Evolutionary conservation across 2,329 filamentous ascomycete species (phyloP).

Genomic region (Xenosphaeropsis pyriputrescens): DNA sequence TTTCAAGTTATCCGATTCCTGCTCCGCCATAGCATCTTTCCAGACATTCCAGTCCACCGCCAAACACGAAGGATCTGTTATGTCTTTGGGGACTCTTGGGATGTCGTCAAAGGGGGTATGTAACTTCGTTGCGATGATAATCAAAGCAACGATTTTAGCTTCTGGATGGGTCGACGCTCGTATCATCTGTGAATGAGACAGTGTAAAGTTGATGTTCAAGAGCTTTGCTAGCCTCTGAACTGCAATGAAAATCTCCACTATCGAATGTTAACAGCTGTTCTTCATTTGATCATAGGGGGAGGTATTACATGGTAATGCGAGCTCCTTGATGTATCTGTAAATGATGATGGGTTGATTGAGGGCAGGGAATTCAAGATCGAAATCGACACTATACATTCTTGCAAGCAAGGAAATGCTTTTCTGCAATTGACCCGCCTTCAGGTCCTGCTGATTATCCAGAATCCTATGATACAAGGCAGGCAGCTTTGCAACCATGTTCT

Average conservation of each 20-base stretch:
- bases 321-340: slow-evolving; percentile 52
- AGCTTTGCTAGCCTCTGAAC: slow-evolving; percentile 33
- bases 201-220: slow-evolving; percentile 22
- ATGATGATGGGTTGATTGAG: slow-evolving; percentile 57
- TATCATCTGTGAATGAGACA: too few relatives aligned
- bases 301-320: slow-evolving; percentile 62
- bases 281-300: not conserved
- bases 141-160: slow-evolving; percentile 50
- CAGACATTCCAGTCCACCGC: slow-evolving; percentile 61
- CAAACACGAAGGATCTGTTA: slow-evolving; percentile 40
- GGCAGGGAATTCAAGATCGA: slow-evolving; percentile 56
- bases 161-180: slow-evolving; percentile 46
- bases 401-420: slow-evolving; percentile 44
- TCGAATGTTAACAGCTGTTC: slow-evolving; percentile 11
- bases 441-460: slow-evolving; percentile 33
- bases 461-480: slow-evolving; percentile 43
- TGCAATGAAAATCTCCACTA: slow-evolving; percentile 49
- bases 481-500: slow-evolving; percentile 49
- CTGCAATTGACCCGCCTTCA: slow-evolving; percentile 47
- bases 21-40: slow-evolving; percentile 31
- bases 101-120: slow-evolving; percentile 58
- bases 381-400: slow-evolving; percentile 49
- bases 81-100: slow-evolving; percentile 30
- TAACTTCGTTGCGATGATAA: slow-evolving; percentile 67
- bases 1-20: slow-evolving; percentile 14